Evolutionary conservation across 768 basidiomycete genomes (phyloP).

Genomic region (Leccinum truebloodii): DNA sequence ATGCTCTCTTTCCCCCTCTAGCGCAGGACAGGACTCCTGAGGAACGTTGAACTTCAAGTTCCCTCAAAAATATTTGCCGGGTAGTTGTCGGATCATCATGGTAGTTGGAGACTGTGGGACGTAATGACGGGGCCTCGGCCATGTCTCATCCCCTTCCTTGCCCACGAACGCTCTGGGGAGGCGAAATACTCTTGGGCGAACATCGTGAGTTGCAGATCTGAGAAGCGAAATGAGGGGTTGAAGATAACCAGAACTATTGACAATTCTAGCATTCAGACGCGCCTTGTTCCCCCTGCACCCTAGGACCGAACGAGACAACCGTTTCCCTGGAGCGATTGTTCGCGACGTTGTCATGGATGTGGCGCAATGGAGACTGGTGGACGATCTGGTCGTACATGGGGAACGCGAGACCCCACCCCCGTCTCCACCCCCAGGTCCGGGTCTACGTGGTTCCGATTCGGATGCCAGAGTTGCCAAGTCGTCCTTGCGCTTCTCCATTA

Average conservation of each 20-base stretch:
- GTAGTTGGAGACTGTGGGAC: not conserved
- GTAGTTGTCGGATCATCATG: not conserved
- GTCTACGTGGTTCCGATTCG: slow-evolving; percentile 1
- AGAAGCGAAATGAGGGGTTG: not conserved
- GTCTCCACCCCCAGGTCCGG: not conserved
- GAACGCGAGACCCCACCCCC: not conserved
- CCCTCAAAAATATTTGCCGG: not conserved
- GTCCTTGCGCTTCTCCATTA: slow-evolving; percentile 48
- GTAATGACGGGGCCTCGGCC: slow-evolving; percentile 7
- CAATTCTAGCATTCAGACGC: not conserved
- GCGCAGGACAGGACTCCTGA: slow-evolving; percentile 7
- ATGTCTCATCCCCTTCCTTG: not conserved
- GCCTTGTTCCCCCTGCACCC: not conserved
- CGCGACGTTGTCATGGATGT: not conserved
- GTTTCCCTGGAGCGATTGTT: not conserved
- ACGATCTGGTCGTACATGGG: not conserved
- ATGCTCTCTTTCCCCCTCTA: not conserved
- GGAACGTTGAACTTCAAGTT: not conserved
- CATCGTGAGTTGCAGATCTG: slow-evolving; percentile 7
- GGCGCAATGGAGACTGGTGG: not conserved
- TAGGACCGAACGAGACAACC: not conserved
- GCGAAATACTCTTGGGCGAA: not conserved
- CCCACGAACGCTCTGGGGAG: not conserved
- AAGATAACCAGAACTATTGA: slow-evolving; percentile 3
- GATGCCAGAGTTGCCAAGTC: slow-evolving; percentile 2